Conservation (phyloP, 768 basidiomycete genomes). For the Amanita rubescens region DNA sequence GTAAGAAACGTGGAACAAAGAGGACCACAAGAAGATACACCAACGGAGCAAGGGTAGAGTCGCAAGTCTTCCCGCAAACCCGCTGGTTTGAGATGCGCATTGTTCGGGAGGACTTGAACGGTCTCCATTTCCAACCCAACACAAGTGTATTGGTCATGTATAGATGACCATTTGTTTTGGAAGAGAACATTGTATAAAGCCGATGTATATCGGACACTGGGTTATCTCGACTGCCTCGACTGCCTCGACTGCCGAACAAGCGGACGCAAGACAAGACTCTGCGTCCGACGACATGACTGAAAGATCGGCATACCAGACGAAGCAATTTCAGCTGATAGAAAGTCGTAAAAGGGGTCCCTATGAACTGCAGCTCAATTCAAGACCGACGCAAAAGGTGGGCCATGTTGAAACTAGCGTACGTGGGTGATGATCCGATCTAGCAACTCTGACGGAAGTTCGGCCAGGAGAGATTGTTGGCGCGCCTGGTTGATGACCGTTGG, state of each 20-base stretch:
- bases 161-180: neutral
- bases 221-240: neutral
- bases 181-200: neutral
- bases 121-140: slow-evolving; percentile 1
- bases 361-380: neutral
- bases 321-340: neutral
- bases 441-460: neutral
- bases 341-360: neutral
- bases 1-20: neutral
- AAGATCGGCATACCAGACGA: neutral
- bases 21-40: slow-evolving; percentile 1
- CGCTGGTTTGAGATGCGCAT: neutral
- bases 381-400: no score
- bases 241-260: no score
- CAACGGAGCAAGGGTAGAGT: neutral
- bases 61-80: neutral
- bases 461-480: slow-evolving; percentile 27
- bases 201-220: neutral
- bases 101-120: neutral
- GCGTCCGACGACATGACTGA: neutral
- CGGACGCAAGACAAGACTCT: no score
- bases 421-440: neutral
- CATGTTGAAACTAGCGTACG: neutral
- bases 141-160: neutral
- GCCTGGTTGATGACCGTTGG: slow-evolving; percentile 17